Evolutionary conservation across 2,329 filamentous ascomycete species (phyloP), one percentile per base, ranked within the genome.

Genomic region (Aureobasidium musti): DNA sequence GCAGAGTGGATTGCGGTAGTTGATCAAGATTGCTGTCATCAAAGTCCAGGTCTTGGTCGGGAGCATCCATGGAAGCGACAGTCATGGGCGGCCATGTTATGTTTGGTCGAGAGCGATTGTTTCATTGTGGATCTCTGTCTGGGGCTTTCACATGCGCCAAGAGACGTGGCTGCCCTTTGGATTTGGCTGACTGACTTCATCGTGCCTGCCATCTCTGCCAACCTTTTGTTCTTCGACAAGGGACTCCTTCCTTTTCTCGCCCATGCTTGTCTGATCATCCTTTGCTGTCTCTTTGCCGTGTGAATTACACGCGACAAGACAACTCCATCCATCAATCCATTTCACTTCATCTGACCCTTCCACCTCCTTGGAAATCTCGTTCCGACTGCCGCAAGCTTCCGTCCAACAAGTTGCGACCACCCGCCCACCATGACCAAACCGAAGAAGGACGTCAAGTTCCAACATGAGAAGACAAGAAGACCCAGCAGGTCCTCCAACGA

Each of bases 401-500:
- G 30, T 49, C 21, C 35, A 37, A 26, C 63, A 5, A 5, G 10
- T 43, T 47, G 45, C 60, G 19, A 37, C 47, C 19, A 13, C 39
- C 39, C 19, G 21, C 26, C 14, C 23, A 33, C 30, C 63, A 85
- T 84, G 83, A 80, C 81, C 67, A 83, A 81, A 73, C 79, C 84
- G 67, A 81, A 83, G 74, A 83, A 83, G 74, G 83, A 84, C 76
- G 85, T 88, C 75, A 83, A 86, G 77, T 88, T 88, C 75, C 82
- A 82, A 69, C 83, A 85, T 73, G 80, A 81, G 68, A 80, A 80
- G 68, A 83, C 72, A 45, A 77, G 89, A 14, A 83, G 86, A 60
- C 83, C 87, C 71, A 87, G 89, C 72, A 84, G 72, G 67, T 70
- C 85, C 82, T 87, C 91, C 78, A 90, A 89, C 71, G 89, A 91